These are phyloP conservation scores for Rutidosis leptorrhynchoides DNA, from an alignment of 129 eudicot genomes.

Conservation along the genomic window DNA sequence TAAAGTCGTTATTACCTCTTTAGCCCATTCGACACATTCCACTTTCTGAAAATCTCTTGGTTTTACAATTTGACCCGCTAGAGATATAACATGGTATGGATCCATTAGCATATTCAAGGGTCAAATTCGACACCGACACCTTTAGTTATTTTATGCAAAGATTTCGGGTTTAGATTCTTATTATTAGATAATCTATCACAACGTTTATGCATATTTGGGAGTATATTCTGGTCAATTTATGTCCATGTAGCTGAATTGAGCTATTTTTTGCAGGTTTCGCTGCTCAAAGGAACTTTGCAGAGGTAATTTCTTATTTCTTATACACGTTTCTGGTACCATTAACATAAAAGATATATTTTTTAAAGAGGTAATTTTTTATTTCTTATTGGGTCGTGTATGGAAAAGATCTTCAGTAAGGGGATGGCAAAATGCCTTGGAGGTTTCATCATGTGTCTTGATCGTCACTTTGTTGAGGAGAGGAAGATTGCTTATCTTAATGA, in stretches of 20 bases:
- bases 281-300: conserved; percentile 95
- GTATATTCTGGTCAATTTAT: background rate
- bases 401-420: too few species aligned
- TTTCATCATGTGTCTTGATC: too few species aligned
- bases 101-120: background rate
- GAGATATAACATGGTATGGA: background rate
- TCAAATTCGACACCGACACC: background rate
- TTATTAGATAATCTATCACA: background rate
- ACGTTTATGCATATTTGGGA: background rate
- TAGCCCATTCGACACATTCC: background rate
- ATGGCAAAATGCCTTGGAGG: too few species aligned
- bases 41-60: background rate
- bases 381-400: too few species aligned
- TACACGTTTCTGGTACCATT: background rate
- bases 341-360: too few species aligned
- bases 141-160: background rate
- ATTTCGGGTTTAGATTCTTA: background rate
- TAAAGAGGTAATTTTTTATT: too few species aligned
- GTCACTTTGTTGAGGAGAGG: too few species aligned
- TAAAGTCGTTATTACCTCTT: background rate
- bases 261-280: conserved; percentile 98
- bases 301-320: conserved; percentile 40
- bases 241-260: conserved; percentile 32
- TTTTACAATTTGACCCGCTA: background rate
- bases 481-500: too few species aligned